phyloP scores from a whole-genome alignment of 1,284 basidiomycete species.

The Puccinia polysora region DNA sequence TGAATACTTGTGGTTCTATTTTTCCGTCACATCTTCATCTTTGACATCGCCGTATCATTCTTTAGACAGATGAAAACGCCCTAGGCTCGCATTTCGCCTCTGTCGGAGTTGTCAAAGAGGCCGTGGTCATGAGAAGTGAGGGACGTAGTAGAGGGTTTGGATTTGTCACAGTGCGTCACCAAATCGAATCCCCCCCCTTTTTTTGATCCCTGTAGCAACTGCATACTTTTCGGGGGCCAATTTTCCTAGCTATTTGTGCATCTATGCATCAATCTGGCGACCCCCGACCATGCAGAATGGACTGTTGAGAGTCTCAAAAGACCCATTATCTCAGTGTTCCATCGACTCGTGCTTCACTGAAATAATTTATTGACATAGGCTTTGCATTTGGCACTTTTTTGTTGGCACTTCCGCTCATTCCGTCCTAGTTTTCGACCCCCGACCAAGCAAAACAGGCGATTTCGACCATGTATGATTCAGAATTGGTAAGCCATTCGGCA shows the following conservation, averaged over 20 bases:
- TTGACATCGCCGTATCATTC: too few species aligned
- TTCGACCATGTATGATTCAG: constrained; percentile 30
- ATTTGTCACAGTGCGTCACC: constrained; percentile 29
- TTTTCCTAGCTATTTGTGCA: too few species aligned
- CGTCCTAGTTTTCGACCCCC: constrained; percentile 12
- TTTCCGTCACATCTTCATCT: background rate
- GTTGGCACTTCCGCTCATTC: background rate
- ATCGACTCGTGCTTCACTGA: background rate
- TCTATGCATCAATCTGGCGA: too few species aligned
- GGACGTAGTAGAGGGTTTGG: constrained; percentile 37
- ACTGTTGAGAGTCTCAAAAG: too few species aligned
- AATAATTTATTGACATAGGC: background rate
- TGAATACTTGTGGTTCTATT: background rate
- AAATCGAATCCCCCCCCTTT: too few species aligned
- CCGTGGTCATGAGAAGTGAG: constrained; percentile 31
- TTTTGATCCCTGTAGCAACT: too few species aligned
- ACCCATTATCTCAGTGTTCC: too few species aligned
- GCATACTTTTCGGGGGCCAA: too few species aligned
- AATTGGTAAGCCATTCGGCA: constrained; percentile 19
- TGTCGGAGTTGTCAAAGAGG: constrained; percentile 29
- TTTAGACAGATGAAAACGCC: constrained; percentile 27
- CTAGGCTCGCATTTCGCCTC: constrained; percentile 25
- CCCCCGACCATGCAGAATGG: too few species aligned
- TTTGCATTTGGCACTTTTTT: background rate
- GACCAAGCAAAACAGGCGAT: constrained; percentile 32